phyloP scores from a whole-genome alignment of 495 filamentous ascomycete species.

The Hypomontagnella monticulosa region DNA sequence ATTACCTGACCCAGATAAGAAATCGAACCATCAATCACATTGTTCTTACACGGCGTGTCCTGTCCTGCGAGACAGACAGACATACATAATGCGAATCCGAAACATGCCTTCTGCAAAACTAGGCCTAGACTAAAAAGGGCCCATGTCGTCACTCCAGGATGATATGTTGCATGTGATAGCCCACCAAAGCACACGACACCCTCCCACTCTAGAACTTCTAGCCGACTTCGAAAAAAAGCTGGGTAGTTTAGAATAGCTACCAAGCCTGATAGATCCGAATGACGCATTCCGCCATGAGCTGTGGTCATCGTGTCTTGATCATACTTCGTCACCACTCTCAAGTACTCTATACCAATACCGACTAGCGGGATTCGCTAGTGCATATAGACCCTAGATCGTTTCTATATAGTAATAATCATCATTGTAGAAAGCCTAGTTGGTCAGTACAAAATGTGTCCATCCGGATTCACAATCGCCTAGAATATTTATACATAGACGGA shows the following conservation, averaged over 20 bases:
- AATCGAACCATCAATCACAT: not conserved
- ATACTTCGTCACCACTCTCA: slow-evolving; percentile 26
- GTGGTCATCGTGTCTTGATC: slow-evolving; percentile 19
- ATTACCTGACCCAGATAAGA: too few relatives aligned
- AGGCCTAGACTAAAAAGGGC: not conserved
- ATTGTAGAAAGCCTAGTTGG: too few relatives aligned
- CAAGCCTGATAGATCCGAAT: slow-evolving; percentile 13
- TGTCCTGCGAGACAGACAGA: slow-evolving; percentile 4
- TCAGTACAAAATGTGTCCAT: too few relatives aligned
- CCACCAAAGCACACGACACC: slow-evolving; percentile 40
- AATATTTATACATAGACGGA: not conserved
- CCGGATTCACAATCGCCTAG: too few relatives aligned
- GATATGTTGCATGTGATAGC: slow-evolving; percentile 39
- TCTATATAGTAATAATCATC: too few relatives aligned
- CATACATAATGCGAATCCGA: slow-evolving; percentile 10
- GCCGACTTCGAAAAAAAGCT: slow-evolving; percentile 3
- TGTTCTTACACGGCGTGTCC: too few relatives aligned
- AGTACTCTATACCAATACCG: not conserved
- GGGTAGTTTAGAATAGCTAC: slow-evolving; percentile 1
- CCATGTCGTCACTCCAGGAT: slow-evolving; percentile 32
- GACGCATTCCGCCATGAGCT: slow-evolving; percentile 26
- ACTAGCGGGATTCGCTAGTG: not conserved
- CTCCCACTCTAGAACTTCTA: not conserved
- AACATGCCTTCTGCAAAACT: not conserved
- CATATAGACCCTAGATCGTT: too few relatives aligned